phyloP scores from a whole-genome alignment of 306 rosid genomes.

The Bauhinia variegata region DNA sequence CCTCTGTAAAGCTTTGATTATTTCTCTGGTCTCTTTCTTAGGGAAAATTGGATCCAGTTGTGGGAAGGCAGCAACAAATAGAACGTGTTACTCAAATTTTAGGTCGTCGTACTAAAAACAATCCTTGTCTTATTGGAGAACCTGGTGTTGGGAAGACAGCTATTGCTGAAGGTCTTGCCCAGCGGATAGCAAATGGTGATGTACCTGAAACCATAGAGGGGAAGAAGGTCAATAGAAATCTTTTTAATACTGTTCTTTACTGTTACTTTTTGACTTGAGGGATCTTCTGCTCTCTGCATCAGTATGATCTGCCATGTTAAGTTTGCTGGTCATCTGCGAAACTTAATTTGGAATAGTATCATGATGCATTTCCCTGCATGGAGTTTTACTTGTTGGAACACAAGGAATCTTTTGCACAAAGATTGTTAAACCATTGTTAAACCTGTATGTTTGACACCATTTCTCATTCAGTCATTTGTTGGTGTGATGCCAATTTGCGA shows the following conservation, averaged over 20 bases:
- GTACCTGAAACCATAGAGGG: conserved; percentile 99
- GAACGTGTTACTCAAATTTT: conserved; percentile 94
- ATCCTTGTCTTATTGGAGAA: conserved; percentile 95
- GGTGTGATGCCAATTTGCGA: no score
- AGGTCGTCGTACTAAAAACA: conserved; percentile 90
- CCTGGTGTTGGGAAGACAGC: conserved; percentile 99
- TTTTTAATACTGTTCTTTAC: not conserved
- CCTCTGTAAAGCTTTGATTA: not conserved
- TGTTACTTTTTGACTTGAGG: no score
- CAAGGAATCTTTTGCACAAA: no score
- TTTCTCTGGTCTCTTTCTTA: conserved; percentile 30
- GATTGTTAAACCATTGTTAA: no score
- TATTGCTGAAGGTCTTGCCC: conserved; percentile 96
- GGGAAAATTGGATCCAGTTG: conserved; percentile 97
- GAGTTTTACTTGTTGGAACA: no score
- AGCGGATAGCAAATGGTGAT: conserved; percentile 86
- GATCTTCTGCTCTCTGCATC: no score
- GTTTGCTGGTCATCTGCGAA: no score
- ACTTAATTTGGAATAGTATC: no score
- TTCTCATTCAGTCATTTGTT: no score
- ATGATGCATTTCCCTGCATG: no score
- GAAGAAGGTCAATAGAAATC: conserved; percentile 65
- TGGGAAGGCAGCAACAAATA: conserved; percentile 92
- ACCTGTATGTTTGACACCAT: no score
- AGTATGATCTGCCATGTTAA: no score